Percentiles rank a stretch among this genome's conserved stretches.
Evolutionary conservation across 169 alveolate genomes (phyloP).

Genomic region (Eimeria necatrix): DNA sequence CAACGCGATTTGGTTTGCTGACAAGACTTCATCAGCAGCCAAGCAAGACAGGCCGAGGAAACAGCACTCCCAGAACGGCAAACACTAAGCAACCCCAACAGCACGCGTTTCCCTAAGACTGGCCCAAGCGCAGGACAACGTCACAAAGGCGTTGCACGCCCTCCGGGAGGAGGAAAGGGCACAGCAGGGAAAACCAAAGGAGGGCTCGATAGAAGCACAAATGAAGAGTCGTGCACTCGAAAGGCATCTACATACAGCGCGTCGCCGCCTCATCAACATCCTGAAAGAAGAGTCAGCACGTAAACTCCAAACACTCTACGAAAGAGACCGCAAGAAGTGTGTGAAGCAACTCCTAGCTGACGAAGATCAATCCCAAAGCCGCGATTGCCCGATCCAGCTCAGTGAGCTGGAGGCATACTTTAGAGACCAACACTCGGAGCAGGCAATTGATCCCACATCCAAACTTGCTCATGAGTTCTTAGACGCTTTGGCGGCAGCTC

Average conservation of each 20-base stretch:
- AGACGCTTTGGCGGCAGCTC: slow-evolving; percentile 9
- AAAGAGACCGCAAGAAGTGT: not conserved
- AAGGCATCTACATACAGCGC: not conserved
- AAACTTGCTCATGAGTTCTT: not conserved
- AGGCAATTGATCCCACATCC: not conserved
- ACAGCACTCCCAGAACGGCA: too few relatives aligned
- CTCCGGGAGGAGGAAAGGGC: not conserved
- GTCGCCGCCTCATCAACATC: not conserved
- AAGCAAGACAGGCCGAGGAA: too few relatives aligned
- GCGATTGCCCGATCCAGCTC: slow-evolving; percentile 1
- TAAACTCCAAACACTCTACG: not conserved
- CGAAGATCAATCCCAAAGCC: not conserved
- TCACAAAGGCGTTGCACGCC: not conserved
- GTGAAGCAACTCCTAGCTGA: not conserved
- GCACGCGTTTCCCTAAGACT: not conserved
- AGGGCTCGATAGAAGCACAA: not conserved
- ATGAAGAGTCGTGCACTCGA: not conserved
- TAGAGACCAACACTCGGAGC: not conserved
- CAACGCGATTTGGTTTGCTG: not conserved
- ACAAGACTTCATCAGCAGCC: not conserved
- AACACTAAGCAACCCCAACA: too few relatives aligned
- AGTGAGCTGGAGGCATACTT: not conserved
- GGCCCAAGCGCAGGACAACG: not conserved
- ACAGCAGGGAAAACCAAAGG: not conserved
- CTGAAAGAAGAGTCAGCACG: not conserved